Conservation (phyloP, 352 stramenopile genomes). For the Phytophthora crassamura region DNA sequence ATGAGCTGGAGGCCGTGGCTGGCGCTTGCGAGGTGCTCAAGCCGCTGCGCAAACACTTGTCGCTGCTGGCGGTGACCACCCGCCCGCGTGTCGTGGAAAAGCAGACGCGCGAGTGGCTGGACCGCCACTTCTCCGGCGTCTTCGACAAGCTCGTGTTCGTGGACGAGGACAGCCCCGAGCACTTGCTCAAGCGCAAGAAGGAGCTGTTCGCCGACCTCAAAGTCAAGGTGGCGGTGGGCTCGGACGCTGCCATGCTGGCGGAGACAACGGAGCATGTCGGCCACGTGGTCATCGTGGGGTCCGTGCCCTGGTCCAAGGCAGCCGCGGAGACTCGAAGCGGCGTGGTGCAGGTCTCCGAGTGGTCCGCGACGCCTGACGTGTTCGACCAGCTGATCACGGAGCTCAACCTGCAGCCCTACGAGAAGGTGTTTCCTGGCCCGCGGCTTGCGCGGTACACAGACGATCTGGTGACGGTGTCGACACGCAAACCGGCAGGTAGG, state of each 20-base stretch:
- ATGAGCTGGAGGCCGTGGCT: conserved; percentile 37
- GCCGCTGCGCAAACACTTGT: conserved; percentile 67
- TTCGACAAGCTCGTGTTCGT: conserved; percentile 84
- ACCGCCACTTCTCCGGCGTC: conserved; percentile 61
- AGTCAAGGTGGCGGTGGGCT: conserved; percentile 61
- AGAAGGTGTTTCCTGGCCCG: conserved; percentile 55
- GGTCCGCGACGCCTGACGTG: conserved; percentile 39
- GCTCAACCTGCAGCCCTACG: conserved; percentile 48
- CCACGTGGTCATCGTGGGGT: conserved; percentile 51
- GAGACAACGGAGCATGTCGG: conserved; percentile 39
- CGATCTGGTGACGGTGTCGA: conserved; percentile 77
- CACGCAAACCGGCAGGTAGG: conserved; percentile 70
- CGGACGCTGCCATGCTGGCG: conserved; percentile 39
- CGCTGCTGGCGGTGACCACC: conserved; percentile 65
- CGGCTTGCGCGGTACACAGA: conserved; percentile 76
- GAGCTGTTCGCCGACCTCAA: conserved; percentile 70
- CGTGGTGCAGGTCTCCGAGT: conserved; percentile 36
- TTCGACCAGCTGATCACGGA: conserved; percentile 55
- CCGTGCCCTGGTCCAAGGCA: conserved; percentile 54
- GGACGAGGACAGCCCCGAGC: conserved; percentile 48
- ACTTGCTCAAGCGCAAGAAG: conserved; percentile 59
- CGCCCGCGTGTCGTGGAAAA: conserved; percentile 68
- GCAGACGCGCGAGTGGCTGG: conserved; percentile 78
- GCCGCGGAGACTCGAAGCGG: conserved; percentile 13
- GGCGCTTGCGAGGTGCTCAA: conserved; percentile 52